Evolutionary conservation across 257 asterid species (phyloP).

Genomic region (Cruciata laevipes): DNA sequence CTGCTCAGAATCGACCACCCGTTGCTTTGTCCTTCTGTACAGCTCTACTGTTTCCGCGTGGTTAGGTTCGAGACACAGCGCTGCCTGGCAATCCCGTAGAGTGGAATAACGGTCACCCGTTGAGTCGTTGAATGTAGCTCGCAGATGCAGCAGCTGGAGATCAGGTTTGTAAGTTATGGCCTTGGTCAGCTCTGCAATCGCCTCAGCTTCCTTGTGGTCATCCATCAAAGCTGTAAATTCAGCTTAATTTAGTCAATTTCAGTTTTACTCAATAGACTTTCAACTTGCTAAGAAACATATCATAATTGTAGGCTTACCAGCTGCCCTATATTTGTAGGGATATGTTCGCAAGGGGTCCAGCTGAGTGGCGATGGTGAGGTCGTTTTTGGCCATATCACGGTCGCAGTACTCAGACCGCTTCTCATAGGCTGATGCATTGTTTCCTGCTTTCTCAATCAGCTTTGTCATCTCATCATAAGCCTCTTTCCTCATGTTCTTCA

Average conservation of each 20-base stretch:
- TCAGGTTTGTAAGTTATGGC: conserved; percentile 83
- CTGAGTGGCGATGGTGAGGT: conserved; percentile 72
- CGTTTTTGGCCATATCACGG: conserved; percentile 84
- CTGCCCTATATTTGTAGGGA: conserved; percentile 90
- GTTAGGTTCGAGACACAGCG: conserved; percentile 76
- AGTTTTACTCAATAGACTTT: not conserved
- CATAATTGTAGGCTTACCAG: conserved; percentile 54
- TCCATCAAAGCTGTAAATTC: conserved; percentile 63
- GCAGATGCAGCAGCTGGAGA: conserved; percentile 77
- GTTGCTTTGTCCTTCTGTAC: conserved; percentile 41
- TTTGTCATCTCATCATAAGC: conserved; percentile 98
- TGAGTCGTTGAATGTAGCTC: conserved; percentile 90
- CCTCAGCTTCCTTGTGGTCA: conserved; percentile 81
- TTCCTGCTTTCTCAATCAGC: conserved; percentile 77
- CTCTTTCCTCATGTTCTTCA: conserved; percentile 66
- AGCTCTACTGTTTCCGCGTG: conserved; percentile 70
- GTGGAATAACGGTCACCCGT: conserved; percentile 53
- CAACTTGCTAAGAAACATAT: not conserved
- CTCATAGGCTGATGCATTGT: conserved; percentile 93
- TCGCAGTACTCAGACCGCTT: conserved; percentile 90
- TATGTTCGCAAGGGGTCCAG: conserved; percentile 87
- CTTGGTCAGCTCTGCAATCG: conserved; percentile 70
- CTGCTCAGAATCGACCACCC: conserved; percentile 15
- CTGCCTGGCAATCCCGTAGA: conserved; percentile 81
- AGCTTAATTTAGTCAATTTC: too few relatives aligned